These are phyloP conservation scores for Torulaspora maleeae DNA, from an alignment of 805 yeast genomes.

Conservation along the genomic window DNA sequence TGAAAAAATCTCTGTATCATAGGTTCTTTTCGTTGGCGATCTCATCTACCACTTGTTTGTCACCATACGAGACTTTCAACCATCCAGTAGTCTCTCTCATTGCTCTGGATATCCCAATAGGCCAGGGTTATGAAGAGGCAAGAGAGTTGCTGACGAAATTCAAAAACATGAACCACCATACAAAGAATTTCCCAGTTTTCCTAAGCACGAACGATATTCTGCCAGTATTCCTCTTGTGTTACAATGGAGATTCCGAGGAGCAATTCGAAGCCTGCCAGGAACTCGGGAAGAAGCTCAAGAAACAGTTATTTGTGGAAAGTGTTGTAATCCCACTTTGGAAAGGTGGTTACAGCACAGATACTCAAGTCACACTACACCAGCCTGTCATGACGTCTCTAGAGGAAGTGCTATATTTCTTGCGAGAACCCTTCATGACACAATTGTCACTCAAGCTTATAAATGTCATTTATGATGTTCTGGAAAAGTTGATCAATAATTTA, in stretches of 20 bases:
- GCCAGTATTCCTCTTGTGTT: constrained; percentile 48
- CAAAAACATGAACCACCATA: constrained; percentile 39
- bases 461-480: constrained; percentile 26
- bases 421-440: constrained; percentile 7
- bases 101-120: constrained; percentile 45
- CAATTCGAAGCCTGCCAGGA: constrained; percentile 42
- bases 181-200: constrained; percentile 49
- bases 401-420: constrained; percentile 21
- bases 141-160: constrained; percentile 52
- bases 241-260: constrained; percentile 43
- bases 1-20: constrained; percentile 50
- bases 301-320: constrained; percentile 39
- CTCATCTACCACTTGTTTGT: constrained; percentile 53
- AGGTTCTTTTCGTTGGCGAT: constrained; percentile 52
- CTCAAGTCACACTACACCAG: constrained; percentile 25
- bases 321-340: constrained; percentile 31
- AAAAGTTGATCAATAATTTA: constrained; percentile 22
- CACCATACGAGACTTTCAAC: constrained; percentile 79
- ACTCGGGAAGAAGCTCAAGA: constrained; percentile 40
- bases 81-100: constrained; percentile 80
- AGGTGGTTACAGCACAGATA: constrained; percentile 4
- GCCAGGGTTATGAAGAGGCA: constrained; percentile 45
- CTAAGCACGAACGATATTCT: constrained; percentile 60
- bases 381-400: constrained; percentile 32
- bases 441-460: constrained; percentile 24